Evolutionary conservation across 2,329 filamentous ascomycete genomes (phyloP).

Genomic region (Ramularia endophylla): DNA sequence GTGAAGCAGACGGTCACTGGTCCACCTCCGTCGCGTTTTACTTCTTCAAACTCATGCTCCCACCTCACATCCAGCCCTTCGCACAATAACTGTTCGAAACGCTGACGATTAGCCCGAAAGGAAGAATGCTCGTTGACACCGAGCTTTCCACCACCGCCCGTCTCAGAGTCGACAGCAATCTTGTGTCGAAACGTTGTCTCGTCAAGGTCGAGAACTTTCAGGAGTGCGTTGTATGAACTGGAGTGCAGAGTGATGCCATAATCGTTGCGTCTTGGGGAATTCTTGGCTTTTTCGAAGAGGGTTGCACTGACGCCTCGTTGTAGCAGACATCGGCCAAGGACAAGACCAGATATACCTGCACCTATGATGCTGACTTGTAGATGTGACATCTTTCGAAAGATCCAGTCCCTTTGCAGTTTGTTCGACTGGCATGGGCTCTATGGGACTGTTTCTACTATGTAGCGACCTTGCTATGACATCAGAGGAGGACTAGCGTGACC

Average conservation of each 20-base stretch:
- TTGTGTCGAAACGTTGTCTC: constrained; percentile 27
- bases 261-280: constrained; percentile 24
- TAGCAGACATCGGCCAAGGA: constrained; percentile 33
- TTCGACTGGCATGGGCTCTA: too few species aligned
- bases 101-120: constrained; percentile 34
- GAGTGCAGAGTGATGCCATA: constrained; percentile 38
- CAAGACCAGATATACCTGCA: constrained; percentile 42
- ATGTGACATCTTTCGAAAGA: constrained; percentile 26
- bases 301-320: constrained; percentile 27
- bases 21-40: background rate
- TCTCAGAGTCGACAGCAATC: constrained; percentile 29
- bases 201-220: constrained; percentile 29
- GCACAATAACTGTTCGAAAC: constrained; percentile 31
- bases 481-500: too few species aligned
- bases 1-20: constrained; percentile 4
- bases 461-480: too few species aligned
- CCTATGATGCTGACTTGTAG: constrained; percentile 39
- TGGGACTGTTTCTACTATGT: too few species aligned
- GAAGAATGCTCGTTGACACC: constrained; percentile 1
- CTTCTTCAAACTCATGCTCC: constrained; percentile 23
- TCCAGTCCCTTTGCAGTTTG: too few species aligned
- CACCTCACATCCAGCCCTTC: constrained; percentile 34
- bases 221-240: constrained; percentile 28
- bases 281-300: constrained; percentile 32
- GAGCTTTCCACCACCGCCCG: constrained; percentile 24